phyloP scores from a whole-genome alignment of 345 rosid genomes.

The Camelina neglecta region DNA sequence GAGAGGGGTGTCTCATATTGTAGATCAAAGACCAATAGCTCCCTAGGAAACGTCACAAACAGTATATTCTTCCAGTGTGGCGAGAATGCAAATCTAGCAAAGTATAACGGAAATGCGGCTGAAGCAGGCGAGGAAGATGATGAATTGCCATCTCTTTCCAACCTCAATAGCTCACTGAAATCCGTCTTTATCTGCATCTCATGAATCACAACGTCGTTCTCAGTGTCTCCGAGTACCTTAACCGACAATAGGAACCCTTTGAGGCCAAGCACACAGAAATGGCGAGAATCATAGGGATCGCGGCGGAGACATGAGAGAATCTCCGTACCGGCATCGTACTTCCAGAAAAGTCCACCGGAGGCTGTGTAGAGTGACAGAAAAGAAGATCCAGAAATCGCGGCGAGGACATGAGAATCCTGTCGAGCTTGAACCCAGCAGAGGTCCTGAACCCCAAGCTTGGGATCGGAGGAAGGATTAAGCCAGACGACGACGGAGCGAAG shows the following conservation, averaged over 20 bases:
- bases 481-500: slow-evolving; percentile 66
- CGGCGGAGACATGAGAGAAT: slow-evolving; percentile 80
- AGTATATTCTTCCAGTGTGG: slow-evolving; percentile 80
- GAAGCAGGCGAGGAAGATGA: slow-evolving; percentile 68
- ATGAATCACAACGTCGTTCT: slow-evolving; percentile 65
- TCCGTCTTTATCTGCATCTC: slow-evolving; percentile 70
- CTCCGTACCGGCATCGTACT: slow-evolving; percentile 81
- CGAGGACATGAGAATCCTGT: slow-evolving; percentile 61
- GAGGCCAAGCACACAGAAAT: slow-evolving; percentile 73
- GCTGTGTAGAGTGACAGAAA: slow-evolving; percentile 61
- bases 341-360: slow-evolving; percentile 61
- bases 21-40: slow-evolving; percentile 86
- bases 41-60: slow-evolving; percentile 86
- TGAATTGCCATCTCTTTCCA: slow-evolving; percentile 63
- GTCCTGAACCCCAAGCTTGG: slow-evolving; percentile 85
- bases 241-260: slow-evolving; percentile 76
- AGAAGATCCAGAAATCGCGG: slow-evolving; percentile 78
- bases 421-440: slow-evolving; percentile 78
- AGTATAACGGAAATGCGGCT: slow-evolving; percentile 69
- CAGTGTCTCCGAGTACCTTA: slow-evolving; percentile 73
- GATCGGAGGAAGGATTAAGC: slow-evolving; percentile 55
- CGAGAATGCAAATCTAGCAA: slow-evolving; percentile 75
- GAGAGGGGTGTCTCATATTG: slow-evolving; percentile 74
- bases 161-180: slow-evolving; percentile 59
- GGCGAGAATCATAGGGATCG: slow-evolving; percentile 90